These are phyloP conservation scores for Podospora australis DNA, from an alignment of 495 filamentous ascomycete genomes.

Conservation along the genomic window DNA sequence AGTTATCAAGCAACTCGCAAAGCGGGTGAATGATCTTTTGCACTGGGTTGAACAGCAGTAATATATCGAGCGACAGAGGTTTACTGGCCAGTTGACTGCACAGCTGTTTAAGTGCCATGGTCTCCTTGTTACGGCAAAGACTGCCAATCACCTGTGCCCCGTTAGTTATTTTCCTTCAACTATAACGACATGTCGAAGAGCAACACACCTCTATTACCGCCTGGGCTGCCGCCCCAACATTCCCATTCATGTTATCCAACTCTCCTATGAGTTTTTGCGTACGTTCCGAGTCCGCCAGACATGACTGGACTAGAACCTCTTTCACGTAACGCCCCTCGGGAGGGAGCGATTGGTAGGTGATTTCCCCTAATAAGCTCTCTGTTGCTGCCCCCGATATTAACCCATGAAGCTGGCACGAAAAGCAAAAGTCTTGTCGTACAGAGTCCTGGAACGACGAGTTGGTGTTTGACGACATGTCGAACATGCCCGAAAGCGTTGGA, in stretches of 20 bases:
- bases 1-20: conserved; percentile 78
- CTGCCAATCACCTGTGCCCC: conserved; percentile 59
- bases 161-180: background rate
- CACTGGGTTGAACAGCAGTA: conserved; percentile 77
- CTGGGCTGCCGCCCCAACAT: conserved; percentile 80
- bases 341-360: conserved; percentile 76
- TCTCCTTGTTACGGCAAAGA: conserved; percentile 78
- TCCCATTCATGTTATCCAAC: conserved; percentile 89
- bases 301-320: conserved; percentile 68
- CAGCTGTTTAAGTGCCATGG: conserved; percentile 80
- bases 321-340: conserved; percentile 67
- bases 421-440: conserved; percentile 86
- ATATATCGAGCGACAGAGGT: conserved; percentile 71
- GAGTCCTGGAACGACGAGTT: conserved; percentile 69
- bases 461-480: conserved; percentile 60
- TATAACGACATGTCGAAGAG: background rate
- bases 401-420: conserved; percentile 80
- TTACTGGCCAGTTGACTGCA: conserved; percentile 76
- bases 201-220: conserved; percentile 67
- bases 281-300: conserved; percentile 60
- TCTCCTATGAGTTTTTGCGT: conserved; percentile 69
- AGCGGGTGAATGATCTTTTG: conserved; percentile 72
- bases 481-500: conserved; percentile 72
- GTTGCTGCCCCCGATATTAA: conserved; percentile 73
- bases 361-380: conserved; percentile 74